A percentile compares a stretch with the other conserved stretches of the same genome.
phyloP scores from a whole-genome alignment of 139 green algal genomes.

The Diplosphaera chodatii region DNA sequence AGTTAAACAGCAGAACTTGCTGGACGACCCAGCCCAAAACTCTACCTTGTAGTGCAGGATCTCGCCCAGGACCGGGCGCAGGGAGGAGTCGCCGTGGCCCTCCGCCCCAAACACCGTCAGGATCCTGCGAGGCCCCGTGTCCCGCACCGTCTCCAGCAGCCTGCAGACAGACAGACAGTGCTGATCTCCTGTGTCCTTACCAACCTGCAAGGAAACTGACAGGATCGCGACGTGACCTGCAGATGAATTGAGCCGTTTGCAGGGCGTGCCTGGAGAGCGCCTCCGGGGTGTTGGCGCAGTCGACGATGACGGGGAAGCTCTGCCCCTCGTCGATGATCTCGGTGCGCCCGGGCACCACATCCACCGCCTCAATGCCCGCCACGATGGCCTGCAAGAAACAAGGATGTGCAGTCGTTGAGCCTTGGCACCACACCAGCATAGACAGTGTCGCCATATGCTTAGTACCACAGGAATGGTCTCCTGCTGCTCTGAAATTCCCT shows the following conservation, averaged over 20 bases:
- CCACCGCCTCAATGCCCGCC: slow-evolving; percentile 72
- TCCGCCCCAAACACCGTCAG: slow-evolving; percentile 85
- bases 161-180: slow-evolving; percentile 9
- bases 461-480: too few species aligned
- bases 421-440: too few species aligned
- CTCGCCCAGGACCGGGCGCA: slow-evolving; percentile 69
- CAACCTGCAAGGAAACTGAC: too few species aligned
- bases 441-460: too few species aligned
- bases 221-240: too few species aligned
- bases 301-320: slow-evolving; percentile 86
- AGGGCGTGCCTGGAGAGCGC: slow-evolving; percentile 31
- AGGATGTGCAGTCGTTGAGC: too few species aligned
- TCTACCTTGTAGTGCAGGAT: slow-evolving; percentile 67
- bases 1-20: not conserved
- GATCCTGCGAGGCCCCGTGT: slow-evolving; percentile 46
- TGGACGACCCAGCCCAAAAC: not conserved
- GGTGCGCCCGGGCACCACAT: slow-evolving; percentile 56
- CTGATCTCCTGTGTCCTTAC: too few species aligned
- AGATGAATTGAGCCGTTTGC: too few species aligned
- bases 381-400: slow-evolving; percentile 41
- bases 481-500: too few species aligned
- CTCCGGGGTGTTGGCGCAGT: slow-evolving; percentile 80
- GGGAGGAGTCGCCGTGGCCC: slow-evolving; percentile 40
- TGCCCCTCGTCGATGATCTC: slow-evolving; percentile 89
- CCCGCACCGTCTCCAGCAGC: slow-evolving; percentile 63